Conservation (phyloP, 139 green algal species). For the Closterium sp. region DNA sequence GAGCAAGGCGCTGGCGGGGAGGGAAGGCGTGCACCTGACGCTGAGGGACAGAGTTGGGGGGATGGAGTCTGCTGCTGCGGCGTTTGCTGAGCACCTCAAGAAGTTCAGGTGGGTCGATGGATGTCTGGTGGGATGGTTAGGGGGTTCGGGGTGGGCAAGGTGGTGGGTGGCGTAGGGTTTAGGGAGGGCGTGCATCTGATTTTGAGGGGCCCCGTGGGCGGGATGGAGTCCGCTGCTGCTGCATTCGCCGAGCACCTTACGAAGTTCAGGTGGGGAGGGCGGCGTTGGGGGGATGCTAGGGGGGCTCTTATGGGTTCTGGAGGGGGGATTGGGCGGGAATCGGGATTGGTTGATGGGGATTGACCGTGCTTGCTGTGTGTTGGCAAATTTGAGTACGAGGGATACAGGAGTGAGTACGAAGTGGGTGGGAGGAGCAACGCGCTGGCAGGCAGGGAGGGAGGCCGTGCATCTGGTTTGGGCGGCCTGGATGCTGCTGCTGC, state of each 20-base stretch:
- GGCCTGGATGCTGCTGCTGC: too few species aligned
- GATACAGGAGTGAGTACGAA: too few species aligned
- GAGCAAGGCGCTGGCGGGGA: conserved; percentile 14
- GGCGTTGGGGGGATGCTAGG: not conserved
- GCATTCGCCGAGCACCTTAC: conserved; percentile 38
- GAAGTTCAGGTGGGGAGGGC: conserved; percentile 37
- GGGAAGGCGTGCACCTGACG: conserved; percentile 35
- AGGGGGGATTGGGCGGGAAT: too few species aligned
- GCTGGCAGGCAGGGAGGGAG: too few species aligned
- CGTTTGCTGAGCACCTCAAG: conserved; percentile 39
- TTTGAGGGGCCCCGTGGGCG: not conserved
- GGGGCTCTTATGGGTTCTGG: too few species aligned
- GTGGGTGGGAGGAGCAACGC: too few species aligned
- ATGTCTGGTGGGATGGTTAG: conserved; percentile 11
- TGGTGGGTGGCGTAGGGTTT: conserved; percentile 4
- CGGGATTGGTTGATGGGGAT: too few species aligned
- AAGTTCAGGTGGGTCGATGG: conserved; percentile 24
- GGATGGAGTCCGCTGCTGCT: conserved; percentile 14
- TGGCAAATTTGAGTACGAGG: too few species aligned
- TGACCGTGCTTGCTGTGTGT: too few species aligned
- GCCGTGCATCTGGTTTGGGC: too few species aligned
- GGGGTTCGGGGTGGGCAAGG: too few species aligned
- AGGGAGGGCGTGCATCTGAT: not conserved
- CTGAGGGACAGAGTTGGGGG: not conserved
- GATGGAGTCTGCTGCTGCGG: conserved; percentile 21